Base-by-base conservation (phyloP, 257 asterid genomes). In the Ocimum tenuiflorum region DNA sequence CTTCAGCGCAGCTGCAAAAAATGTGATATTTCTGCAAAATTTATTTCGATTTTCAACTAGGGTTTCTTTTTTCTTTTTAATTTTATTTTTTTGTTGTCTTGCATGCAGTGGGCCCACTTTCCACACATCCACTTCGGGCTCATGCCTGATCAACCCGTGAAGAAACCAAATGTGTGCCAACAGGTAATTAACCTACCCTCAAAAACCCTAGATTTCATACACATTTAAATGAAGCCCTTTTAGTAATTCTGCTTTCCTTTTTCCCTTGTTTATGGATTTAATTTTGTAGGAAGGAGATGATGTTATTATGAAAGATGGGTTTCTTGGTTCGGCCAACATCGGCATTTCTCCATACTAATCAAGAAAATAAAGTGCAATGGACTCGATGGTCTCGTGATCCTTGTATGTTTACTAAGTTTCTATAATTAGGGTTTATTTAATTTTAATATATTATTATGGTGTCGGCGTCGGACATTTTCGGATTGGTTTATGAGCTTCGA, bases 41-140 rank as follows among this genome's bases (percentile, higher is more conserved):
- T 38, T 38, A 8, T 38, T 38, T 38, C 45, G 45, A 38, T 35
- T 35, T n/a, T 13, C 17, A 14, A 19, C 51, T 70, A 62, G 70
- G 75, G 65, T 51, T 70, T 51, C 1, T 33, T 1, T 3, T 9
- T 14, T 3, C 41, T 17, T 15, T 31, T 31, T 43, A n/a, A 13
- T 5, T 10, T 12, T 8, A 7, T 7, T 20, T 2, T 5, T 60
- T 65, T 67, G 24, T 54, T 54, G 39, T 39, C 7, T 66, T 62
- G 36, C 35, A 12, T 1, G 23, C 11, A 77, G 81, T 77, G 98
- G 98, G 98, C 98, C 87, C 98, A 91, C 75, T 91, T 88, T 27
- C 98, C 98, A 33, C 98, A 91, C 86, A 91, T 91, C 78, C 98
- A 91, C 79, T 91, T 91, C 77, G 98, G 98, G 60, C 94, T 91